These are phyloP conservation scores for Debaryomyces maramus DNA, from an alignment of 805 yeast genomes.

Conservation along the genomic window DNA sequence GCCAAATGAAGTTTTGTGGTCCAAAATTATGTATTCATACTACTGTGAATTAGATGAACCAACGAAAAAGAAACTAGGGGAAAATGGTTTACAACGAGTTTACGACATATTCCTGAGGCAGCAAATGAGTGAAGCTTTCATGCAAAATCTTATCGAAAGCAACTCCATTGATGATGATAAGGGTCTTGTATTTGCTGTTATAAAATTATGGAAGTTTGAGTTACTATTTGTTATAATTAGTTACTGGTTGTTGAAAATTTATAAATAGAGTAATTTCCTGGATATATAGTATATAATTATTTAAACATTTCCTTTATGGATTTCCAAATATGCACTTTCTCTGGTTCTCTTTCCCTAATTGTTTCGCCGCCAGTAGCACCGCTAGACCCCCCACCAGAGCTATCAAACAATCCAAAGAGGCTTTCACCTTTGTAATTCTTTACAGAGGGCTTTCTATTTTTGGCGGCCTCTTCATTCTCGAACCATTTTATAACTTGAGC, in stretches of 20 bases:
- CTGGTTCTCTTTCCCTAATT: constrained; percentile 18
- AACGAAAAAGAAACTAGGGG: constrained; percentile 26
- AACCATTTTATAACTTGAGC: constrained; percentile 17
- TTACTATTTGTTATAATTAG: constrained; percentile 9
- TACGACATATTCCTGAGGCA: constrained; percentile 42
- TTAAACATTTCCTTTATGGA: constrained; percentile 30
- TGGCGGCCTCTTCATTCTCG: constrained; percentile 9
- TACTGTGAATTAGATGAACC: constrained; percentile 22
- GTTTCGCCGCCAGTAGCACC: not conserved
- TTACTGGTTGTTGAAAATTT: not conserved
- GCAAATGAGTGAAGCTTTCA: constrained; percentile 41
- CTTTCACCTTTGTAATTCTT: constrained; percentile 5
- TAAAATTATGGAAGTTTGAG: constrained; percentile 15
- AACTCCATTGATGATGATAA: constrained; percentile 8
- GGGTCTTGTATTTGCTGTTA: constrained; percentile 12
- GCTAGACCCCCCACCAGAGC: constrained; percentile 10
- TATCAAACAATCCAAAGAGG: constrained; percentile 9
- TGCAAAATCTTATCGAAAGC: constrained; percentile 13
- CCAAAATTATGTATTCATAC: constrained; percentile 45
- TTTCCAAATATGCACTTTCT: constrained; percentile 27
- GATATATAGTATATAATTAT: constrained; percentile 4
- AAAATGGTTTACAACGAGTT: constrained; percentile 40
- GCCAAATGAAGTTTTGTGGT: constrained; percentile 54
- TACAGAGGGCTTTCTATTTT: not conserved
- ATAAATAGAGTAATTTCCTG: not conserved